Percentiles rank a stretch among this genome's conserved stretches.
Evolutionary conservation across 305 asterid species (phyloP).

Genomic region (Fraxinus ornus): DNA sequence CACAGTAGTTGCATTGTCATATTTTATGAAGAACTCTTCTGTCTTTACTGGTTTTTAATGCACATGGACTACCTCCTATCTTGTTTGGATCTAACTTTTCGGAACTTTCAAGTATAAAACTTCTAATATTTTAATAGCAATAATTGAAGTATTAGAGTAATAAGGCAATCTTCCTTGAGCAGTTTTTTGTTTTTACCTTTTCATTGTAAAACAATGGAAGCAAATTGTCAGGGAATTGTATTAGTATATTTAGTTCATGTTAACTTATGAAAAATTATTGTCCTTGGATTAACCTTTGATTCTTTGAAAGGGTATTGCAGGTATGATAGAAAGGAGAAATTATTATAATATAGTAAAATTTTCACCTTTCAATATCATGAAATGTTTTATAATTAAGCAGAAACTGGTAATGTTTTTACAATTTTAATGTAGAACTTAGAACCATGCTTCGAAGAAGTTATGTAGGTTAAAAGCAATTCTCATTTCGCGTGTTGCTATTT

Average conservation of each 20-base stretch:
- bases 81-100: constrained; percentile 13
- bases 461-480: not conserved
- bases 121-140: not conserved
- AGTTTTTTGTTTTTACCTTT: not conserved
- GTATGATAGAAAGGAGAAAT: not conserved
- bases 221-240: not conserved
- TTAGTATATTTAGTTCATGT: not conserved
- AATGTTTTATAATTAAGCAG: not conserved
- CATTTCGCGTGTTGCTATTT: not conserved
- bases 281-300: not conserved
- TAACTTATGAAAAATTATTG: not conserved
- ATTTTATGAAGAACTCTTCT: constrained; percentile 8
- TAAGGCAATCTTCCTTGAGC: constrained; percentile 17
- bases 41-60: constrained; percentile 19
- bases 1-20: constrained; percentile 18
- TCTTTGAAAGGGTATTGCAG: constrained; percentile 9
- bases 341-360: not conserved
- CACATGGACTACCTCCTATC: constrained; percentile 8
- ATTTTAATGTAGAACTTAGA: not conserved
- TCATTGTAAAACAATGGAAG: not conserved
- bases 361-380: not conserved
- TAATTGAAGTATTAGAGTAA: constrained; percentile 6
- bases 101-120: constrained; percentile 8
- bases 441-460: not conserved
- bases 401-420: not conserved